Base-by-base conservation (phyloP, 495 filamentous ascomycete species). In the Podospora pseudoanserina region DNA sequence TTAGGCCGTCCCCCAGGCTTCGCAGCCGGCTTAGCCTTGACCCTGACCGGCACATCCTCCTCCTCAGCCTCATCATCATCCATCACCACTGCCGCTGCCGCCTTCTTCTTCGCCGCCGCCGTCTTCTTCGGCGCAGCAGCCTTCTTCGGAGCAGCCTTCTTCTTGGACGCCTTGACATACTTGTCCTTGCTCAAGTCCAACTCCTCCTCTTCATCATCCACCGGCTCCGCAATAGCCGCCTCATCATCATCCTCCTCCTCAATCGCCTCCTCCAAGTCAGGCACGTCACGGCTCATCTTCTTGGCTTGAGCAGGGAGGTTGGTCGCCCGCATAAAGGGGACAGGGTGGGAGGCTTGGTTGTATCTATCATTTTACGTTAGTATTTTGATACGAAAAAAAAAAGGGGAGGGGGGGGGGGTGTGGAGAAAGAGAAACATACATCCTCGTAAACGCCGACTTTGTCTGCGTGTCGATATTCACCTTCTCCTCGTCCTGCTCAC, bases 291-390 rank as follows among this genome's bases (percentile, higher is more conserved):
- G 65, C 81, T 78, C 63, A 84, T 83, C 75, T 88, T 90, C 69
- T 92, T 91, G 20, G 91, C 81, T 9, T 82, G 89, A 9, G 88
- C 74, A 23, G 18, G 27, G 6, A 96, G 86, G 72, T 83, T 89
- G 79, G 86, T 91, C 9, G 93, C 91, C 79, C 97, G 97, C 88
- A 97, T 97, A 82, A 97, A 99, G 4, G 95, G 93, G 60, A 98
- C 79, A 0, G 94, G 96, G 74, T 99, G 95, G 2, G 91, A 90
- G 76, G 86, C 87, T 57, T 83, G 76, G 72, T 99, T 99, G 77
- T 99, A 99, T 64, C 90, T 92, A 57, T 56, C 5, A 68, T 58
- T 54, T 26, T 27, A 49, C 2, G 62, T 78, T 77, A 74, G 77
- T 62, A 1, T 59, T 5, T 27, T 26, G 30, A 5, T 5, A 2